phyloP scores from a whole-genome alignment of 1,284 basidiomycete species.

The Cystobasidium slooffiae region DNA sequence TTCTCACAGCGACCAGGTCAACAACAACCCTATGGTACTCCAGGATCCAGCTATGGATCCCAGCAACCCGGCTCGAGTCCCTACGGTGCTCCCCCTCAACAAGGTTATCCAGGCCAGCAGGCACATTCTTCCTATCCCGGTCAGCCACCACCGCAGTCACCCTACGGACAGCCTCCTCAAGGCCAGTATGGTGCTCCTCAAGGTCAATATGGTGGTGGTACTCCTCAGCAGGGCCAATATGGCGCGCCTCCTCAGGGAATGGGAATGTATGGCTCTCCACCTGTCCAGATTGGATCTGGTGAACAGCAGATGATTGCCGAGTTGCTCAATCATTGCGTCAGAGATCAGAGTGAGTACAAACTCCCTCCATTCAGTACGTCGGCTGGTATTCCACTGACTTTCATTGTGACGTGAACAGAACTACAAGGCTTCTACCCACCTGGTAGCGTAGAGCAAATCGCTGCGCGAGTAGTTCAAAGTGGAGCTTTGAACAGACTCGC shows the following conservation, averaged over 20 bases:
- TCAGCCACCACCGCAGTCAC: not conserved
- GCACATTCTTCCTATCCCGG: not conserved
- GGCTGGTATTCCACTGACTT: too few relatives aligned
- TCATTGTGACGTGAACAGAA: too few relatives aligned
- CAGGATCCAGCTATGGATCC: slow-evolving; percentile 4
- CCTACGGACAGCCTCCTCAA: slow-evolving; percentile 7
- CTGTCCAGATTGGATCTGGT: slow-evolving; percentile 17
- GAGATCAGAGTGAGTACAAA: slow-evolving; percentile 41
- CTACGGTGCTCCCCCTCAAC: not conserved
- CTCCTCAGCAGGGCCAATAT: slow-evolving; percentile 45
- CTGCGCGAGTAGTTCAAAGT: slow-evolving; percentile 57
- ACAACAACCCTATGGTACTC: slow-evolving; percentile 18
- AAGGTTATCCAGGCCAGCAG: not conserved
- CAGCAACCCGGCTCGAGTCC: not conserved
- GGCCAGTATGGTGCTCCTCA: slow-evolving; percentile 17
- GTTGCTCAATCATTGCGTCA: slow-evolving; percentile 38
- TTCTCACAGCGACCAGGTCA: slow-evolving; percentile 5
- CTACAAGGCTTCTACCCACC: slow-evolving; percentile 60
- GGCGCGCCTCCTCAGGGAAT: slow-evolving; percentile 42
- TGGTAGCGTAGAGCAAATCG: slow-evolving; percentile 58
- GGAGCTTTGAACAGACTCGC: slow-evolving; percentile 58
- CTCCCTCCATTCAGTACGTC: too few relatives aligned
- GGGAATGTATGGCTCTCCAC: slow-evolving; percentile 14
- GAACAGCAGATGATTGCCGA: slow-evolving; percentile 38
- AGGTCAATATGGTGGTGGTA: slow-evolving; percentile 1